Evolutionary conservation across 345 rosid species (phyloP).

Genomic region (Gossypium turneri): DNA sequence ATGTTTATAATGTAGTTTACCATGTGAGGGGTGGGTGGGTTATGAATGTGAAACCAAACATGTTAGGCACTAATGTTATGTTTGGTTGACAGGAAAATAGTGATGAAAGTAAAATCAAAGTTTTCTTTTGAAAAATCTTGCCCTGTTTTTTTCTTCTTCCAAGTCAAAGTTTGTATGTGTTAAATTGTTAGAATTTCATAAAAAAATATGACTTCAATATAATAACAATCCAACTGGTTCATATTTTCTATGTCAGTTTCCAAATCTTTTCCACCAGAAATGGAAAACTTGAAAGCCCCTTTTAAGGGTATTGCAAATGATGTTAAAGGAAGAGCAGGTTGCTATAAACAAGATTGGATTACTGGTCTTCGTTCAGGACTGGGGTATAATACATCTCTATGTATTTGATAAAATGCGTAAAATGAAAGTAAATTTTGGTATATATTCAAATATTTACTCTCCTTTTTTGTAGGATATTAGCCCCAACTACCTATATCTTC

Average conservation of each 20-base stretch:
- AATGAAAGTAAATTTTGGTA: not conserved
- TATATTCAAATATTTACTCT: not conserved
- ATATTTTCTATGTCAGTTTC: not conserved
- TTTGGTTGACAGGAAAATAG: not conserved
- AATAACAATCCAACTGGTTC: too few species aligned
- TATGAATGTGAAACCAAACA: not conserved
- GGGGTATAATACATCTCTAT: conserved; percentile 33
- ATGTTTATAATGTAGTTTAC: not conserved
- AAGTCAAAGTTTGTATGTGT: too few species aligned
- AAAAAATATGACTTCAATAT: too few species aligned
- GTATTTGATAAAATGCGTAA: not conserved
- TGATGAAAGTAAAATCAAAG: not conserved
- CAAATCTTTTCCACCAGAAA: conserved; percentile 17
- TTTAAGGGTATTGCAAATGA: conserved; percentile 51
- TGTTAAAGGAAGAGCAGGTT: conserved; percentile 50
- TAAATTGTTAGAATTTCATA: too few species aligned
- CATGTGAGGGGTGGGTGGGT: not conserved
- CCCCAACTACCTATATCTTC: conserved; percentile 80
- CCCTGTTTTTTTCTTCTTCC: too few species aligned
- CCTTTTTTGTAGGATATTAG: conserved; percentile 47
- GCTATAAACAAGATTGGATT: conserved; percentile 71
- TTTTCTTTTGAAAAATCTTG: too few species aligned
- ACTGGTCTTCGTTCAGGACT: conserved; percentile 51
- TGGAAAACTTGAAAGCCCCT: conserved; percentile 40
- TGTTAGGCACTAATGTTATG: not conserved